Evolutionary conservation across 2,329 filamentous ascomycete species (phyloP).

Genomic region (Fusarium citri): DNA sequence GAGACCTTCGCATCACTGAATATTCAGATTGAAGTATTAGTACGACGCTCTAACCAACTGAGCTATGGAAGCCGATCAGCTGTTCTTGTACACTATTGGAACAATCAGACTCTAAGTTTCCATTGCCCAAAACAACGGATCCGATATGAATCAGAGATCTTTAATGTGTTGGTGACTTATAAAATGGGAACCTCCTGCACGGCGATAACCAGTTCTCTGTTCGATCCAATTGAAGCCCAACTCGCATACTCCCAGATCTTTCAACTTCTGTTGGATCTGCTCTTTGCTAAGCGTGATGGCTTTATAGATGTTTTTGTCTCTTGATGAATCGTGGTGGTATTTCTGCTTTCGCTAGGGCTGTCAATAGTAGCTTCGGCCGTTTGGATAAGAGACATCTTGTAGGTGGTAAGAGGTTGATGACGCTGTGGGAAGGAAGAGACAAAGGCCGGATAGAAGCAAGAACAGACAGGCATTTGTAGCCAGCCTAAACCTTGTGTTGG

Average conservation of each 20-base stretch:
- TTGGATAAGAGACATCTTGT: background rate
- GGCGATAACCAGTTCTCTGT: background rate
- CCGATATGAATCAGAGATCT: background rate
- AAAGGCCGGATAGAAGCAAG: too few relatives aligned
- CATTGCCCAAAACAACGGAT: fast-evolving
- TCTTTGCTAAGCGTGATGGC: background rate
- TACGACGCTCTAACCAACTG: too few relatives aligned
- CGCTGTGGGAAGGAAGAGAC: background rate
- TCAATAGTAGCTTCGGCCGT: background rate
- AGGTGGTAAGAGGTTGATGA: background rate
- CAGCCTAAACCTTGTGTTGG: too few relatives aligned
- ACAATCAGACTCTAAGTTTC: fast-evolving
- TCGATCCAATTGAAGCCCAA: background rate
- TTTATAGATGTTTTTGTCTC: background rate
- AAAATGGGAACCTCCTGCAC: background rate
- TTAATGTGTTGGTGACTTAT: background rate
- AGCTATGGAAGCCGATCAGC: too few relatives aligned
- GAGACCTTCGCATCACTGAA: too few relatives aligned
- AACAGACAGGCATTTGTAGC: too few relatives aligned
- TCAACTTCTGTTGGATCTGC: background rate
- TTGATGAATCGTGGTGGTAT: background rate
- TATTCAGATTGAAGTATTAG: too few relatives aligned
- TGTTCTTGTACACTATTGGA: fast-evolving
- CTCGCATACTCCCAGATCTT: background rate
- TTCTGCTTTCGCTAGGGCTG: background rate